These are phyloP conservation scores for Penicillium maclennaniae DNA, from an alignment of 495 filamentous ascomycete genomes.

Conservation along the genomic window DNA sequence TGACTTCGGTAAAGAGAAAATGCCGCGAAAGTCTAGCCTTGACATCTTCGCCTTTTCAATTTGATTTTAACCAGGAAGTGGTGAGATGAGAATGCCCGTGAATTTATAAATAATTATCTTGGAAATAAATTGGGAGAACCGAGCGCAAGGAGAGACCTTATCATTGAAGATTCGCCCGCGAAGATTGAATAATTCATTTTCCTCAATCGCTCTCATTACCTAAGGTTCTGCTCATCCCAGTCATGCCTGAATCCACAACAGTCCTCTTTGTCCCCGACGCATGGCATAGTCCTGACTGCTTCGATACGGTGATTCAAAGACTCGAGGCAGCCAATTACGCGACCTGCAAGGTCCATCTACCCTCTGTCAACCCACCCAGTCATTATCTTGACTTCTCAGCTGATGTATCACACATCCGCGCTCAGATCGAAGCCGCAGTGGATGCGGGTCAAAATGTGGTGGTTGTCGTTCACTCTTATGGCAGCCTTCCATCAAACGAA, in stretches of 20 bases:
- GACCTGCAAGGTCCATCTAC: constrained; percentile 31
- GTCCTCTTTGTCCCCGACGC: constrained; percentile 47
- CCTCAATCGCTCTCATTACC: too few species aligned
- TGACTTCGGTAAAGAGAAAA: too few species aligned
- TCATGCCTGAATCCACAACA: constrained; percentile 1
- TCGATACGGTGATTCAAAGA: constrained; percentile 27
- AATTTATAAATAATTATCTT: too few species aligned
- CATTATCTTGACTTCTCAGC: background rate
- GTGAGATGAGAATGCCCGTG: too few species aligned
- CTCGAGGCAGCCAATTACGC: constrained; percentile 35
- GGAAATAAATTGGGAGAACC: too few species aligned
- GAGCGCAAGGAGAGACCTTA: too few species aligned
- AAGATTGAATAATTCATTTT: too few species aligned
- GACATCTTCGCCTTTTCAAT: too few species aligned
- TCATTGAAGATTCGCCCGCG: too few species aligned
- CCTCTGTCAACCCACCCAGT: constrained; percentile 18
- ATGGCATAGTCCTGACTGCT: constrained; percentile 40
- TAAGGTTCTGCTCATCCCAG: background rate
- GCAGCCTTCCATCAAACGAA: constrained; percentile 35
- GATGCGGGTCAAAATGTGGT: constrained; percentile 34
- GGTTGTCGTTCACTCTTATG: constrained; percentile 40
- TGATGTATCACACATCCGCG: constrained; percentile 6
- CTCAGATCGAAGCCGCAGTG: constrained; percentile 13
- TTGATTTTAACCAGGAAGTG: too few species aligned
- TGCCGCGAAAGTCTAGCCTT: too few species aligned